Evolutionary conservation across 2,329 filamentous ascomycete genomes (phyloP), one percentile per base, ranked within the genome.

Genomic region (Hypoxylon sp.): DNA sequence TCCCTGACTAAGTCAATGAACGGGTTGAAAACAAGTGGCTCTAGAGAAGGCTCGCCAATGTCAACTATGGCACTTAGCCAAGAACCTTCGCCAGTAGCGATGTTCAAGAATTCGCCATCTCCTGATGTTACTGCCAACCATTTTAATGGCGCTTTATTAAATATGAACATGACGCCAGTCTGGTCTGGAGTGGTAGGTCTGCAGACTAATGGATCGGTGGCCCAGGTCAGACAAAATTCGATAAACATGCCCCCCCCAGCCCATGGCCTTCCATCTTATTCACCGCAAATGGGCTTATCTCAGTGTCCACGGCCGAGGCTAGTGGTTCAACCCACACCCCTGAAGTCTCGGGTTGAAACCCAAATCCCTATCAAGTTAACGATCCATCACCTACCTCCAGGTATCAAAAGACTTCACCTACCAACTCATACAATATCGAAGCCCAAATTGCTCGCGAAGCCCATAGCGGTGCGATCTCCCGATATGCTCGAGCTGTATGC

Each of bases 301-400:
- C 61, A 68, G 11, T 30, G 28, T 17, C 64, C 62, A 30, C 69
- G 71, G 17, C 85, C 80, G 55, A 80, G 81, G 55, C 78, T 93
- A 41, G 86, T 85, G 11, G 87, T 93, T 46, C 85, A 90, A 68
- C 88, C 89, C 4, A 92, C 89, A 2, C 91, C 91, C 4, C 78
- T 88, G 62, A 98, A 98, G 80, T 97, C 94, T 14, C 90, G 96
- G 21, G 96, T 98, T 17, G 96, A 99, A 82, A 98, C 96, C 0
- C 96, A 98, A 77, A 98, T 98, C 73, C 93, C 92, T 7, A 93
- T 98, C 72, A 91, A 91, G 74, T 86, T 98, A 79, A 91, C 90
- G 0, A 80, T 98, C 41, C 90, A 89, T 63, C 89, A 92, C 19
- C 83, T 97, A 50, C 94, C 94, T 1, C 82, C 85, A 0, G 91